Base-by-base conservation (phyloP, 495 filamentous ascomycete species). In the Xylaria grammica region DNA sequence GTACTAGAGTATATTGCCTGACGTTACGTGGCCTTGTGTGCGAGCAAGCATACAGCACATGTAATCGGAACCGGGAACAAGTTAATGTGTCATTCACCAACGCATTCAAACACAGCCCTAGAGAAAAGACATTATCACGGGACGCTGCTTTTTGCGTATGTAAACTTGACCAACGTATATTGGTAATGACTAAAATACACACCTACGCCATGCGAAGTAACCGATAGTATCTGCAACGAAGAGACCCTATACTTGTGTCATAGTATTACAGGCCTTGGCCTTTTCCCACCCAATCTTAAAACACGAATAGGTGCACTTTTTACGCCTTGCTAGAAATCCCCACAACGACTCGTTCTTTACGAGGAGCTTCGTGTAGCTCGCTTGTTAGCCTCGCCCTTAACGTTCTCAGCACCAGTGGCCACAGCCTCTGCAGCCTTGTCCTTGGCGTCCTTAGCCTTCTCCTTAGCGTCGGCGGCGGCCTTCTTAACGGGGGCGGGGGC, bases 341-440 rank as follows among this genome's bases (percentile, higher is more conserved):
- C 30, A 27, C 22, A 50, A 26, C 38, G 49, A 48, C 60, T 44
- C 22, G 6, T 36, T 34, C 9, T 57, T 63, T 77, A 79, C 69
- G 73, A 71, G 50, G 78, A 72, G 77, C 79, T 83, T 67, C 81
- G 73, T 51, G 81, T 82, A 46, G 77, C 58, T 57, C 84, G 80
- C 81, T 86, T 86, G 74, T 69, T 84, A 20, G 84, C 89, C 72
- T 79, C 78, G 42, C 81, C 80, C 81, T 90, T 91, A 65, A 78
- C 85, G 27, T 86, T 84, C 62, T 93, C 90, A 49, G 86, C 82
- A 52, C 88, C 85, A 60, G 86, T 85, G 57, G 87, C 75, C 67
- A 84, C 82, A 63, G 89, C 90, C 77, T 90, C 86, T 4, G 85
- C 85, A 34, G 84, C 84, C 85, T 96, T 92, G 81, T 93, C 92